Evolutionary conservation across 805 yeast species (phyloP).

Genomic region (Yarrowia bubula): DNA sequence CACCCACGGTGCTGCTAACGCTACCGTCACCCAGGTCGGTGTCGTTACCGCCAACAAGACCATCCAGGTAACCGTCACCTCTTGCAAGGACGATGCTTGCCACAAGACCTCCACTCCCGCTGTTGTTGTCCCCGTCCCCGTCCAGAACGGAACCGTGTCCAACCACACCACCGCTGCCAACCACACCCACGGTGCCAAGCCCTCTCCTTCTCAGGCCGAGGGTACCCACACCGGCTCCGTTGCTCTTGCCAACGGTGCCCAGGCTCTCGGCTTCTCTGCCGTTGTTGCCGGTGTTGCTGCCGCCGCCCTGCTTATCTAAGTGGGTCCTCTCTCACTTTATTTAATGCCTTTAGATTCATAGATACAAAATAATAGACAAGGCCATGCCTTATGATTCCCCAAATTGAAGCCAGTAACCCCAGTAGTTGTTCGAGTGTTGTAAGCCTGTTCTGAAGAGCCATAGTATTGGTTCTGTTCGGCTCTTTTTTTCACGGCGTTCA

Average conservation of each 20-base stretch:
- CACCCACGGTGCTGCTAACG: not conserved
- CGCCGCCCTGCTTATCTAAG: constrained; percentile 16
- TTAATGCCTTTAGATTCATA: constrained; percentile 25
- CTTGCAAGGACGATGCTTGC: constrained; percentile 6
- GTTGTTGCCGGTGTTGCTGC: constrained; percentile 12
- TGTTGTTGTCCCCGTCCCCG: not conserved
- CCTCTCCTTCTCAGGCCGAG: constrained; percentile 14
- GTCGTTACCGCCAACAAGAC: constrained; percentile 20
- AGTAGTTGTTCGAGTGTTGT: too few relatives aligned
- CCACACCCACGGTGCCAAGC: constrained; percentile 14
- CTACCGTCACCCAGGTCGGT: constrained; percentile 16
- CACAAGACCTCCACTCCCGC: constrained; percentile 3
- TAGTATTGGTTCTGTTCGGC: too few relatives aligned
- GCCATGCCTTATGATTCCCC: too few relatives aligned
- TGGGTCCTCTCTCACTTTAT: not conserved
- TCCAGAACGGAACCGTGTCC: not conserved
- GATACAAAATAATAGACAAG: constrained; percentile 19
- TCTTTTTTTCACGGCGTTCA: too few relatives aligned
- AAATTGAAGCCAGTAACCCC: too few relatives aligned
- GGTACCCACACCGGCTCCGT: not conserved
- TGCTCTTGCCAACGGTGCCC: constrained; percentile 3
- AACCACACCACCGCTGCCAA: not conserved
- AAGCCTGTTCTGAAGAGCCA: too few relatives aligned
- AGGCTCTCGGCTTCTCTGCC: constrained; percentile 2
- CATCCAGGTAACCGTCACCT: constrained; percentile 24